Evolutionary conservation across 2,329 filamentous ascomycete genomes (phyloP), one percentile per base, ranked within the genome.

Genomic region (Cryphonectria nitschkei): DNA sequence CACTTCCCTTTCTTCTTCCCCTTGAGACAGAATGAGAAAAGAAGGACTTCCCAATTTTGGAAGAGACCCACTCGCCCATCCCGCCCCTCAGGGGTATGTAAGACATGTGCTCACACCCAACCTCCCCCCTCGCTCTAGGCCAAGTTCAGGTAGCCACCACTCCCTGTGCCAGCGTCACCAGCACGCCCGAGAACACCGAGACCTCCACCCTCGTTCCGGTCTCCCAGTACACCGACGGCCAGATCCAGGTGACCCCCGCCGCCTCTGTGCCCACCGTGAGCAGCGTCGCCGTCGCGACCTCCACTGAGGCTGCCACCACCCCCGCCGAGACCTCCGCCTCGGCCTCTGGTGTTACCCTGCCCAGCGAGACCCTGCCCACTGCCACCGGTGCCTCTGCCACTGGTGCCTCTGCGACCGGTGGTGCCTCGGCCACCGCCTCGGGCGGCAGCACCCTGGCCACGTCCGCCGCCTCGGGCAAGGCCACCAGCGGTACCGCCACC

Each of bases 141-240:
- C 84, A 90, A 75, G 79, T 87, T 67, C 85, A 89, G 72, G 83
- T 79, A 29, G 82, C 82, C 72, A 84, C 82, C 2, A 84, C 82
- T 0, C 83, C 83, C 26, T 86, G 84, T 72, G 81, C 81, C 22
- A 76, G 78, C 9, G 74, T 82, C 71, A 78, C 81, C 3, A 74
- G 78, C 41, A 32, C 72, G 75, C 9, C 72, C 13, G 74, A 74
- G 26, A 74, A 77, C 46, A 46, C 62, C 4, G 46, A 32, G 46
- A 74, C 77, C 9, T 72, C 76, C 68, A 77, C 76, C 58, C 75
- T 75, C 58, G 76, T 79, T 50, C 78, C 80, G 29, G 80, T 84
- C 43, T 80, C 80, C 67, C 82, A 86, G 77, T 81, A 81, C 74
- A 79, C 80, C 4, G 85, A 87, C 71, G 85, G 84, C 54, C 84